phyloP scores from a whole-genome alignment of 179 eudicot genomes.

The Heliamphora pulchella region DNA sequence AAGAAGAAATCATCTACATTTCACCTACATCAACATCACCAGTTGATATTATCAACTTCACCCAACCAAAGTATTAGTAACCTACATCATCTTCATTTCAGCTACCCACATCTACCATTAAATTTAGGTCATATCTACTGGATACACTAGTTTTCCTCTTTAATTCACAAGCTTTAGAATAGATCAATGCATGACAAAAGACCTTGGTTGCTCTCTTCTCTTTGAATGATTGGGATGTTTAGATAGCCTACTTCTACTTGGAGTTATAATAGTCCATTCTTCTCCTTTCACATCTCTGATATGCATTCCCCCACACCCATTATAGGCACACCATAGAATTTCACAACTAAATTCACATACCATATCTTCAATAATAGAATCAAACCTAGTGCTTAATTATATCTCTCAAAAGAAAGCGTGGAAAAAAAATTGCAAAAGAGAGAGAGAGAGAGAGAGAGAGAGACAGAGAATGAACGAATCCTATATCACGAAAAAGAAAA shows the following conservation, averaged over 20 bases:
- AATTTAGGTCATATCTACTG: not conserved
- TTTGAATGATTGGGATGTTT: not conserved
- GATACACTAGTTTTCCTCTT: not conserved
- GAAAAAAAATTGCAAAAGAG: no score
- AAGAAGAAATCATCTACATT: no score
- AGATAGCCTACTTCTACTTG: not conserved
- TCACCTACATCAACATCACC: no score
- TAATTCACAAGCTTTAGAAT: not conserved
- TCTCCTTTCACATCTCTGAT: not conserved
- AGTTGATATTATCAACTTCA: not conserved
- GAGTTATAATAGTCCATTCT: not conserved
- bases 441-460: no score
- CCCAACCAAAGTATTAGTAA: not conserved
- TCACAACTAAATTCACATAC: not conserved
- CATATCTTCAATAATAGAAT: no score
- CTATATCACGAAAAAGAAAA: no score
- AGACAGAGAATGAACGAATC: no score
- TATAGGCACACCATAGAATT: not conserved
- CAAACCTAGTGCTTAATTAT: no score
- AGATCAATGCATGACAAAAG: not conserved
- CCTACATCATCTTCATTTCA: not conserved
- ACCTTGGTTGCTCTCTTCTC: not conserved
- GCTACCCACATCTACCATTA: not conserved
- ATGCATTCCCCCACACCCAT: not conserved
- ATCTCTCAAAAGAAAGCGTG: no score